Base-by-base conservation (phyloP, 2,329 filamentous ascomycete genomes). In the Diplodia seriata region DNA sequence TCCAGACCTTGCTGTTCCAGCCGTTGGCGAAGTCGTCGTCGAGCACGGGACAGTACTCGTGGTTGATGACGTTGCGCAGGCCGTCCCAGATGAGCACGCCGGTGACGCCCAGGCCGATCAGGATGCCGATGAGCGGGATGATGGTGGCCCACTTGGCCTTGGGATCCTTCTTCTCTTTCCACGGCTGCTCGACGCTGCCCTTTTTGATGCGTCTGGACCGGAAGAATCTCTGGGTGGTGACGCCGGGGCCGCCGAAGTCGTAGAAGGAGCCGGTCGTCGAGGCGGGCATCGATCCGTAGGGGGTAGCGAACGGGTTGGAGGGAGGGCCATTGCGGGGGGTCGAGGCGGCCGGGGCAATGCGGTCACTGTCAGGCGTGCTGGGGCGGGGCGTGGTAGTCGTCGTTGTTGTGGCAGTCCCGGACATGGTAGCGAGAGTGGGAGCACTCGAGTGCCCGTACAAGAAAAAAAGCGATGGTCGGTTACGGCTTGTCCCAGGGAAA, bases 101-200 rank as follows among this genome's bases (percentile, higher is more conserved):
- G 0, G 90, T 87, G 50, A 94, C 80, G 2, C 77, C 86, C 43
- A 94, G 76, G 15, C 92, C 92, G 15, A 93, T 69, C 3, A 89
- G 57, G 61, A 95, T 86, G 56, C 91, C 92, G 29, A 92, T 76
- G 51, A 93, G 75, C 2, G 92, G 92, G 68, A 96, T 85, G 70
- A 94, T 93, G 2, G 90, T 93, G 9, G 92, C 89, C 92, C 92
- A 95, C 81, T 93, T 95, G 83, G 94, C 91, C 77, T 89, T 90
- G 14, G 90, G 89, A 71, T 94, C 90, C 68, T 83, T 88, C 75
- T 89, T 89, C n/a, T 86, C 79, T 49, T 90, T 79, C 92, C 92
- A 95, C 14, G 92, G 90, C 80, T 91, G 90, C 76, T 93, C 89
- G 3, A 92, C 79, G 59, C 91, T 87, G 51, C 87, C 91, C 76